phyloP scores from a whole-genome alignment of 1,284 basidiomycete species.

The Malassezia vespertilionis region DNA sequence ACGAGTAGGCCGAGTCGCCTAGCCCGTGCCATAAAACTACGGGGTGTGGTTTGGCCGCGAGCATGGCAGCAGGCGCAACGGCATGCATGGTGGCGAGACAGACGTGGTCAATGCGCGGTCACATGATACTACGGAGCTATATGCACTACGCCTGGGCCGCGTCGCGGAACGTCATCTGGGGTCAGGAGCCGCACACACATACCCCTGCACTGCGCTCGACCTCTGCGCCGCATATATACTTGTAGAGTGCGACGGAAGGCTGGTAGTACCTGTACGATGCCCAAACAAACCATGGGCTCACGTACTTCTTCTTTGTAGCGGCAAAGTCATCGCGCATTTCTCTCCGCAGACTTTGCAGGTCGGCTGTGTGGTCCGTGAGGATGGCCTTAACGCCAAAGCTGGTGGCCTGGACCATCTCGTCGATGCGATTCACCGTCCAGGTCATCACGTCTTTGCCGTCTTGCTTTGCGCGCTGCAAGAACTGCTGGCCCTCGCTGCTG shows the following conservation, averaged over 20 bases:
- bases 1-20: constrained; percentile 55
- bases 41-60: constrained; percentile 9
- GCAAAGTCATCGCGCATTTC: constrained; percentile 51
- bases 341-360: constrained; percentile 63
- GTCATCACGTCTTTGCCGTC: constrained; percentile 77
- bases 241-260: constrained; percentile 7
- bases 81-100: constrained; percentile 1
- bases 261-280: constrained; percentile 9
- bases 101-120: neutral
- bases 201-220: constrained; percentile 9
- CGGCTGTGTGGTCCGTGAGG: constrained; percentile 70
- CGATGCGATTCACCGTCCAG: constrained; percentile 88
- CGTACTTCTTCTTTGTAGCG: neutral
- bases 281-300: constrained; percentile 10
- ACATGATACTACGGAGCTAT: neutral
- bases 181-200: constrained; percentile 2
- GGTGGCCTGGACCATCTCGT: constrained; percentile 89
- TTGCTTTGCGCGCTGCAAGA: constrained; percentile 64
- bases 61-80: neutral
- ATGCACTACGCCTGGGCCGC: too few species aligned
- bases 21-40: constrained; percentile 92
- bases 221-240: constrained; percentile 3
- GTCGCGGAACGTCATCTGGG: neutral
- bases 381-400: constrained; percentile 83
- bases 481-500: constrained; percentile 60